These are phyloP conservation scores for Yamadazyma diospyri DNA, from an alignment of 1,139 yeast species.

Conservation along the genomic window DNA sequence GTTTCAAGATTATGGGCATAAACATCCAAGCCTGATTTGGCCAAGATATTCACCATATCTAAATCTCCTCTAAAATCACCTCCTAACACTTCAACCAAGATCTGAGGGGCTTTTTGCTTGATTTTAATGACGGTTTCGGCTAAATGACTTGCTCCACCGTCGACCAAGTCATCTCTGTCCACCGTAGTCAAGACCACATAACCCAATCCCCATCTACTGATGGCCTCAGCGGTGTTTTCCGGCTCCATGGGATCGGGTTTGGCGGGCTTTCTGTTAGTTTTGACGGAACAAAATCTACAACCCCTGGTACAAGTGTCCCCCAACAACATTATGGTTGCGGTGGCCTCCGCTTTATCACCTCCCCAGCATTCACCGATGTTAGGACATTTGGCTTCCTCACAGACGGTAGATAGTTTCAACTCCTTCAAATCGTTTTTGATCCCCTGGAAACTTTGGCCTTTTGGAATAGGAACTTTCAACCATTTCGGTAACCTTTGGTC, in stretches of 20 bases:
- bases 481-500: conserved; percentile 81
- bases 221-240: conserved; percentile 96
- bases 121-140: conserved; percentile 83
- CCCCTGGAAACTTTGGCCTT: conserved; percentile 77
- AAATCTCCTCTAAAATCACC: conserved; percentile 95
- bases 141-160: conserved; percentile 92
- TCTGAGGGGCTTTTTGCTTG: conserved; percentile 85
- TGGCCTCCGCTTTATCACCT: conserved; percentile 92
- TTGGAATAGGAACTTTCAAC: conserved; percentile 94
- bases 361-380: conserved; percentile 99
- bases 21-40: conserved; percentile 86
- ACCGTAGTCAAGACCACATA: conserved; percentile 97
- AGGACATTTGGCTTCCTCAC: conserved; percentile 98
- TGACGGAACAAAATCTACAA: conserved; percentile 95
- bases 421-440: conserved; percentile 86
- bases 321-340: conserved; percentile 96
- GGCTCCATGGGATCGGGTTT: conserved; percentile 96
- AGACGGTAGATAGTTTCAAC: conserved; percentile 86
- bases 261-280: conserved; percentile 83
- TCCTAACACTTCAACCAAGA: conserved; percentile 86
- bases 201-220: conserved; percentile 97
- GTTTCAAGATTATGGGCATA: conserved; percentile 97
- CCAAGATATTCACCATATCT: conserved; percentile 75
- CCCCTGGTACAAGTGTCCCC: conserved; percentile 99
- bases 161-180: conserved; percentile 90